Percentiles rank a stretch among this genome's conserved stretches.
Evolutionary conservation across 2,329 filamentous ascomycete species (phyloP).

Genomic region (Sphaerulina vaccinii): DNA sequence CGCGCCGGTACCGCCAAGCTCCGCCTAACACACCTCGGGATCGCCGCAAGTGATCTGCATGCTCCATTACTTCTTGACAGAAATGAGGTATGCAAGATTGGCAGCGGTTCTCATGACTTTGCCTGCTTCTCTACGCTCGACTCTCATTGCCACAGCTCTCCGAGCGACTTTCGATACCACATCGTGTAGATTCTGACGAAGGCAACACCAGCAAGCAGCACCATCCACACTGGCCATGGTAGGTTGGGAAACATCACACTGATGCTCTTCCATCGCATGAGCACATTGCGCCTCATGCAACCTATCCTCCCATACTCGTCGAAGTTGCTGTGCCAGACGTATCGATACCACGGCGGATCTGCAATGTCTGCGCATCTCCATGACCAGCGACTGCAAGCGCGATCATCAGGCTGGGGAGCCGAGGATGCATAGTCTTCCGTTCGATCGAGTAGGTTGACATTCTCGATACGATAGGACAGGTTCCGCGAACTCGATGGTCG

Average conservation of each 20-base stretch:
- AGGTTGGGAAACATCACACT: not conserved
- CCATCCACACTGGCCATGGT: not conserved
- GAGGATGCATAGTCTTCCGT: constrained; percentile 5
- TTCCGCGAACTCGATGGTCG: constrained; percentile 5
- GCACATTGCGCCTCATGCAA: constrained; percentile 9
- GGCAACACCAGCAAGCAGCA: not conserved
- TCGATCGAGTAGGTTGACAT: constrained; percentile 3
- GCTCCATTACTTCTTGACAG: too few relatives aligned
- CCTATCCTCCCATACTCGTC: constrained; percentile 18
- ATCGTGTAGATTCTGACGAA: not conserved
- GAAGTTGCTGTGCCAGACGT: constrained; percentile 18
- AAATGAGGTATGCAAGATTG: too few relatives aligned
- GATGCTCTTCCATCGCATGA: constrained; percentile 4
- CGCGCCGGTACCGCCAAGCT: too few relatives aligned
- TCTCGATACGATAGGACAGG: not conserved
- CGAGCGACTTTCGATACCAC: not conserved
- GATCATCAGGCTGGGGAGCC: constrained; percentile 13
- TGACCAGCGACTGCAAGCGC: constrained; percentile 12
- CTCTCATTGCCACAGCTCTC: not conserved
- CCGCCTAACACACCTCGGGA: too few relatives aligned
- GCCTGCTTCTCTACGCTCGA: not conserved
- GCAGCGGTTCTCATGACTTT: not conserved
- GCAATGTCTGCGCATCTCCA: constrained; percentile 20
- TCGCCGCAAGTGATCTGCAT: too few relatives aligned
- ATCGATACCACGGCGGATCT: constrained; percentile 21